Percentiles rank a stretch among this genome's conserved stretches.
These are phyloP conservation scores for Boletus mariae DNA, from an alignment of 1,284 basidiomycete genomes.

Conservation along the genomic window DNA sequence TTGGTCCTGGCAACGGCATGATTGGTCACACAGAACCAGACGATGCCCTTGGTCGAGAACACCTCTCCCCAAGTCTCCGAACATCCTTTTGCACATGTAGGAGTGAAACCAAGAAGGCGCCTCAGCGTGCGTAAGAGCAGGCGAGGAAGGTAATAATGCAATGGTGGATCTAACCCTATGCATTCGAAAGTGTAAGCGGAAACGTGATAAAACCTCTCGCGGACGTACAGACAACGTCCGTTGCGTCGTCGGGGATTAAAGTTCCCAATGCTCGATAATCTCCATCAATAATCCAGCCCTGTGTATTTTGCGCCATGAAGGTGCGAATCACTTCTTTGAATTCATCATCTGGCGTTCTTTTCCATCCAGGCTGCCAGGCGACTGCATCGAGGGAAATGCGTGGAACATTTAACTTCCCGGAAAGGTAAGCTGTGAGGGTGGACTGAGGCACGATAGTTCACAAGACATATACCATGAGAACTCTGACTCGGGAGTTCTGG, in stretches of 20 bases:
- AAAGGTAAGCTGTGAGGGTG: constrained; percentile 46
- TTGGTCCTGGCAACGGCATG: constrained; percentile 35
- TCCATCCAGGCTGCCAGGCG: constrained; percentile 51
- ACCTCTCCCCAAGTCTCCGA: constrained; percentile 41
- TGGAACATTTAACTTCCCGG: constrained; percentile 43
- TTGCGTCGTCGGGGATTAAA: constrained; percentile 40
- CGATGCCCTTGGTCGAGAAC: constrained; percentile 51
- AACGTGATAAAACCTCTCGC: background rate
- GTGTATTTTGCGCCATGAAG: constrained; percentile 26
- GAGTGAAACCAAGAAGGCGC: constrained; percentile 40
- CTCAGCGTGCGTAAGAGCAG: constrained; percentile 48
- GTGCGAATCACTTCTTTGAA: constrained; percentile 36
- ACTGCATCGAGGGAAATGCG: constrained; percentile 43
- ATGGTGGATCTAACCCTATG: constrained; percentile 63
- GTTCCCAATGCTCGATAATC: constrained; percentile 34
- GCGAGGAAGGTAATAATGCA: constrained; percentile 55
- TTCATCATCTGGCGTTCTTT: constrained; percentile 33
- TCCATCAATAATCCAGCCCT: constrained; percentile 55
- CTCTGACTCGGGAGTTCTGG: background rate
- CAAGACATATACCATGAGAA: background rate
- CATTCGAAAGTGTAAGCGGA: constrained; percentile 3
- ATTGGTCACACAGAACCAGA: constrained; percentile 54
- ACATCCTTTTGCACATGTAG: constrained; percentile 52
- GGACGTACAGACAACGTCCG: constrained; percentile 58
- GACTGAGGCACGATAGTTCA: constrained; percentile 8